Evolutionary conservation across 2,329 filamentous ascomycete genomes (phyloP).

Genomic region (Colletotrichum australisinense): DNA sequence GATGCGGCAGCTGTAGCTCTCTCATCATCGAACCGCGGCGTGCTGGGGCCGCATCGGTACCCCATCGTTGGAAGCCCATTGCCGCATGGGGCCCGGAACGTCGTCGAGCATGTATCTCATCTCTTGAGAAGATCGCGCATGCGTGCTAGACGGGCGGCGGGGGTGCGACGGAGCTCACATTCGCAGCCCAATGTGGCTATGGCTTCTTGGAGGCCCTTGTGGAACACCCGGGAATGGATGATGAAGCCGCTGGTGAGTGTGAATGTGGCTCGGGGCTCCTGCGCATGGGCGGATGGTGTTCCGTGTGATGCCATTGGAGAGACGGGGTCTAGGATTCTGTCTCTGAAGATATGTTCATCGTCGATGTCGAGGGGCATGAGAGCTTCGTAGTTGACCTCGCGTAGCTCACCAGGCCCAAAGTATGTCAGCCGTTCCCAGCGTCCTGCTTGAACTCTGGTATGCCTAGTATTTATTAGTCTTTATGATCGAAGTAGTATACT

Average conservation of each 20-base stretch:
- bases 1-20: neutral
- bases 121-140: slow-evolving; percentile 43
- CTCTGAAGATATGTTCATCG: slow-evolving; percentile 46
- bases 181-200: slow-evolving; percentile 33
- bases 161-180: slow-evolving; percentile 15
- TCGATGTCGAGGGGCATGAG: slow-evolving; percentile 45
- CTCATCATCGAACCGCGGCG: neutral
- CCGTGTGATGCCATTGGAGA: slow-evolving; percentile 17
- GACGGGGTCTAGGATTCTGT: slow-evolving; percentile 18
- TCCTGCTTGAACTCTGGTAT: slow-evolving; percentile 38
- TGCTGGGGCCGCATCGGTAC: neutral
- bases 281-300: slow-evolving; percentile 20
- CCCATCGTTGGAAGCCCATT: slow-evolving; percentile 37
- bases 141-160: slow-evolving; percentile 37
- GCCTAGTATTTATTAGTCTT: slow-evolving; percentile 20
- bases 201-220: slow-evolving; percentile 35
- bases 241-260: slow-evolving; percentile 45
- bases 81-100: slow-evolving; percentile 40
- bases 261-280: neutral
- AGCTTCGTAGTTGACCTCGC: slow-evolving; percentile 45
- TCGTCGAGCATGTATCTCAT: slow-evolving; percentile 45
- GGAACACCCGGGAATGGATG: slow-evolving; percentile 43
- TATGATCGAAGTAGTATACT: neutral
- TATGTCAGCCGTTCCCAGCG: slow-evolving; percentile 41
- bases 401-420: slow-evolving; percentile 43